phyloP scores from a whole-genome alignment of 1,284 basidiomycete species.

The Sutorius eximius region DNA sequence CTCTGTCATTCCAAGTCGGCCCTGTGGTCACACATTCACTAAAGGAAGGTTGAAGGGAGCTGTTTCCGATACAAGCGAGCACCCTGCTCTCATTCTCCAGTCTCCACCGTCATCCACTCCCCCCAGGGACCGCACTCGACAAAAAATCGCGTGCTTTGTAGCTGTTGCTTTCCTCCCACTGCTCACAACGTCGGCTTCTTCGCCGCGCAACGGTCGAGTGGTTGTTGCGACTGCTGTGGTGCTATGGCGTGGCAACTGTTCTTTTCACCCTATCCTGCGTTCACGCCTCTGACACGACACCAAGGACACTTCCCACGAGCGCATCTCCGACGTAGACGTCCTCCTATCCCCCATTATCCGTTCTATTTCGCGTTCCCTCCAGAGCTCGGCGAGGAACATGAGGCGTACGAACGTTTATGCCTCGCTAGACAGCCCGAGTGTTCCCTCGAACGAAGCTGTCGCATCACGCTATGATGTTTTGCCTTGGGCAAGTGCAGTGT shows the following conservation, averaged over 20 bases:
- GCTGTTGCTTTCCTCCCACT: slow-evolving; percentile 83
- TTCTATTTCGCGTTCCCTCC: slow-evolving; percentile 55
- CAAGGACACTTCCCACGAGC: slow-evolving; percentile 33
- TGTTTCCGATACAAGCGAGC: slow-evolving; percentile 91
- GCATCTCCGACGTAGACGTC: slow-evolving; percentile 48
- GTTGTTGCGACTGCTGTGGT: slow-evolving; percentile 93
- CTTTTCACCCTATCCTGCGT: slow-evolving; percentile 56
- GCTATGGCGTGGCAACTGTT: slow-evolving; percentile 85
- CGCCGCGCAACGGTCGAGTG: slow-evolving; percentile 85
- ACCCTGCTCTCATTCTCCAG: no score
- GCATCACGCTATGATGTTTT: no score
- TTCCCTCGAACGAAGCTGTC: slow-evolving; percentile 62
- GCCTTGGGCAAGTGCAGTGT: no score
- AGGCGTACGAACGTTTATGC: slow-evolving; percentile 72
- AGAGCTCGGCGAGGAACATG: slow-evolving; percentile 70
- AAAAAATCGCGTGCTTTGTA: slow-evolving; percentile 85
- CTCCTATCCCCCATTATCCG: slow-evolving; percentile 58
- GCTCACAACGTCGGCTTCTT: slow-evolving; percentile 91
- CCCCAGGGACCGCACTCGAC: slow-evolving; percentile 77
- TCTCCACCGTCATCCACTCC: background rate
- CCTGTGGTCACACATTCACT: slow-evolving; percentile 76
- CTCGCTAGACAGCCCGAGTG: slow-evolving; percentile 76
- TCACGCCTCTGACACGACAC: slow-evolving; percentile 31
- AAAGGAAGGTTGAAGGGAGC: slow-evolving; percentile 65
- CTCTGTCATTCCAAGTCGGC: slow-evolving; percentile 59